phyloP scores from a whole-genome alignment of 2,329 filamentous ascomycete species.

The Fusarium poae region DNA sequence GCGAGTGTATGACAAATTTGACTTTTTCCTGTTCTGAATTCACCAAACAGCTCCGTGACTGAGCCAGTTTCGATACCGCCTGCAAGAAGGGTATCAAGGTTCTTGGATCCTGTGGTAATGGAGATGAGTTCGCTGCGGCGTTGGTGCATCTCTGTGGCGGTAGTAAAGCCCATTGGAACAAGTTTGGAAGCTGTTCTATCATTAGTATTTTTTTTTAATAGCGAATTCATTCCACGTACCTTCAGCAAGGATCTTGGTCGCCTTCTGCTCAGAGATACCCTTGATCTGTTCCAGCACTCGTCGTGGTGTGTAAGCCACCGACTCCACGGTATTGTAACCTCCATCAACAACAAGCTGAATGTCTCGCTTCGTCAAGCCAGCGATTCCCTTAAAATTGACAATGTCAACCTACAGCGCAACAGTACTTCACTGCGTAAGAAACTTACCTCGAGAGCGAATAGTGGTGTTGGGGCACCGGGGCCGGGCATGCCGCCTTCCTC shows the following conservation, averaged over 20 bases:
- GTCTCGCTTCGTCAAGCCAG: constrained; percentile 92
- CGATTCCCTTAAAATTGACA: constrained; percentile 73
- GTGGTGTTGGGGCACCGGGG: constrained; percentile 92
- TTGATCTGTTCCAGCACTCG: constrained; percentile 94
- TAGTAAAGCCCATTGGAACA: constrained; percentile 99
- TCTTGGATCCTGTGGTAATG: constrained; percentile 97
- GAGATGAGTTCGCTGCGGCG: constrained; percentile 96
- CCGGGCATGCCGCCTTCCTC: constrained; percentile 82
- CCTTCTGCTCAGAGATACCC: constrained; percentile 97
- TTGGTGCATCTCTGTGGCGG: constrained; percentile 98
- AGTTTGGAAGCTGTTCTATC: constrained; percentile 82
- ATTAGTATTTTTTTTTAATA: constrained; percentile 32
- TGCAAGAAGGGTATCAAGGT: constrained; percentile 92
- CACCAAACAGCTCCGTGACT: constrained; percentile 97
- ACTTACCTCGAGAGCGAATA: constrained; percentile 85
- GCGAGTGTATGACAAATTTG: constrained; percentile 99
- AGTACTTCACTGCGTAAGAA: not conserved
- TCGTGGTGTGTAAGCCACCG: constrained; percentile 90
- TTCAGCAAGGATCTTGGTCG: constrained; percentile 89
- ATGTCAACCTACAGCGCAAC: constrained; percentile 25
- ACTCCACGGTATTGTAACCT: constrained; percentile 94
- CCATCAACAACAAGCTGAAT: constrained; percentile 93
- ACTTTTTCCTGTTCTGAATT: constrained; percentile 98
- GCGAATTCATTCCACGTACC: constrained; percentile 64
- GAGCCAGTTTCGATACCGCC: constrained; percentile 97